Conservation (phyloP, 495 filamentous ascomycete genomes). For the Podospora didyma region DNA sequence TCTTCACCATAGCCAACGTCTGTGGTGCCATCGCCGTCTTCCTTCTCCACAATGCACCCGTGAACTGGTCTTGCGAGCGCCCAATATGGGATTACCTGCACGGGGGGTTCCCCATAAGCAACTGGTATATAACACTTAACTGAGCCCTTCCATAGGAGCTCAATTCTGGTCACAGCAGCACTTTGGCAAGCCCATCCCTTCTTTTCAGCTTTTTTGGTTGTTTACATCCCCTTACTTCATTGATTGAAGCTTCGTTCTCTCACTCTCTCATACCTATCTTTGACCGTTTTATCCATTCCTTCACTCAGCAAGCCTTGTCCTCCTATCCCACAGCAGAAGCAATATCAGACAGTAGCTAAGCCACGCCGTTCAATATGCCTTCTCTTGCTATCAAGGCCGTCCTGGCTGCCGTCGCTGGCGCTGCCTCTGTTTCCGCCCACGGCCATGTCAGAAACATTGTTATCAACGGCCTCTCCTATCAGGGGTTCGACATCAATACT, state of each 20-base stretch:
- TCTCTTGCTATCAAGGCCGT: conserved; percentile 24
- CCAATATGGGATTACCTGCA: no score
- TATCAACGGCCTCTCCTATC: conserved; percentile 51
- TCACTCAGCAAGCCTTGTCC: conserved; percentile 23
- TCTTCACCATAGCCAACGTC: no score
- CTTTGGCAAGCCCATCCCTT: conserved; percentile 14
- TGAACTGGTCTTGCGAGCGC: no score
- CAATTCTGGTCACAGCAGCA: neutral
- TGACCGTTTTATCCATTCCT: conserved; percentile 9
- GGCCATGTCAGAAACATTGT: conserved; percentile 58
- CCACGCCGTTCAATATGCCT: conserved; percentile 23
- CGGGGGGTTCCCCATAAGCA: neutral
- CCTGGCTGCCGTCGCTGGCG: conserved; percentile 44
- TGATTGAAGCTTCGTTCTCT: conserved; percentile 27
- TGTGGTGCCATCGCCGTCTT: no score
- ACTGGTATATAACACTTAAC: neutral
- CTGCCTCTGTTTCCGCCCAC: conserved; percentile 55
- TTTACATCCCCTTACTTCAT: conserved; percentile 24
- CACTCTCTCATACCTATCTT: conserved; percentile 5
- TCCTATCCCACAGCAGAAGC: neutral
- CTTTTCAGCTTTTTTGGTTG: conserved; percentile 17
- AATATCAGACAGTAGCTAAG: neutral
- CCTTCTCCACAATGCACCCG: no score
- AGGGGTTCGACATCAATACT: conserved; percentile 33
- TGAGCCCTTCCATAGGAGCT: neutral